These are phyloP conservation scores for Claviceps humidiphila DNA, from an alignment of 2,329 filamentous ascomycete species.

Conservation along the genomic window DNA sequence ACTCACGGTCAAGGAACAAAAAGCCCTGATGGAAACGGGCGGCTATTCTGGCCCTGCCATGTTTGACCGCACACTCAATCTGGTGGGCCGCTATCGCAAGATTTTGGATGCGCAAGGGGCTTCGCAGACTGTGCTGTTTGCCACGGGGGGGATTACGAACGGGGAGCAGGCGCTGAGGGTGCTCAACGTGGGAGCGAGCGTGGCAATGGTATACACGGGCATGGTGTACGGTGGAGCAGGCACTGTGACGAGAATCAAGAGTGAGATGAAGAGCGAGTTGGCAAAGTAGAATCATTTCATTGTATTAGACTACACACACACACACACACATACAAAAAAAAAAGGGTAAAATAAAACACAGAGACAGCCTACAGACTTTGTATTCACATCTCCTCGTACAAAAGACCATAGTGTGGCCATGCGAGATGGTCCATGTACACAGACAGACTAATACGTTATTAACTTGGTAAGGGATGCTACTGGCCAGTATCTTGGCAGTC, in stretches of 20 bases:
- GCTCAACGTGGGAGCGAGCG: conserved; percentile 76
- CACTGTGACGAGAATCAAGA: conserved; percentile 51
- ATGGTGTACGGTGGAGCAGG: conserved; percentile 52
- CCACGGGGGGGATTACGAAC: conserved; percentile 82
- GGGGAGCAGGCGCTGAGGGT: conserved; percentile 72
- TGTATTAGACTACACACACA: background rate
- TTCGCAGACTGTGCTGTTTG: conserved; percentile 73
- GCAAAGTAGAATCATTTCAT: background rate
- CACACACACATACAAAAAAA: no score
- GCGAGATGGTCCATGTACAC: no score
- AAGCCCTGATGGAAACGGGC: conserved; percentile 60
- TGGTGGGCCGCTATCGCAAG: conserved; percentile 69
- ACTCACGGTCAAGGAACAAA: conserved; percentile 53
- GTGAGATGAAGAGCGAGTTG: conserved; percentile 37
- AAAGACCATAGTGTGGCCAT: no score
- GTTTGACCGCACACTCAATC: conserved; percentile 63
- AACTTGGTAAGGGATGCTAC: no score
- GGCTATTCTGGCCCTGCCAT: conserved; percentile 86
- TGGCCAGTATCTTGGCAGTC: no score
- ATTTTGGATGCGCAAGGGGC: conserved; percentile 41
- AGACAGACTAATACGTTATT: no score
- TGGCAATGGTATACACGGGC: conserved; percentile 83
- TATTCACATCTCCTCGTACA: no score
- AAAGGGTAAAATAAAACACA: no score
- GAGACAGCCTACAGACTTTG: no score